phyloP scores from a whole-genome alignment of 768 basidiomycete genomes.

The Cystobasidium tubakii region DNA sequence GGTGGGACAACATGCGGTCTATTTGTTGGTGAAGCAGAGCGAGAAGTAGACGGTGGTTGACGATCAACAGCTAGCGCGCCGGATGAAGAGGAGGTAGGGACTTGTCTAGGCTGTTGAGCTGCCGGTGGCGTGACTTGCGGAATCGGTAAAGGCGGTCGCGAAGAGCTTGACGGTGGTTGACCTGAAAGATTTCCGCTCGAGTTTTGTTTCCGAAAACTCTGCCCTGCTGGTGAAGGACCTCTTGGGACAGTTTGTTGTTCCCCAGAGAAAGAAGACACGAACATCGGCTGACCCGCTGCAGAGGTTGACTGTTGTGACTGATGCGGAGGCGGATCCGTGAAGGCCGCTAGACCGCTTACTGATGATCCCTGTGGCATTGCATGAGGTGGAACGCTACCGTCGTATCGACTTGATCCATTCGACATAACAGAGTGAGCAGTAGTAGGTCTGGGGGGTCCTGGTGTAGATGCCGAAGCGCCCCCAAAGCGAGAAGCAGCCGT shows the following conservation, averaged over 20 bases:
- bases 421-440: conserved; percentile 42
- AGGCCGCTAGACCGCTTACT: neutral
- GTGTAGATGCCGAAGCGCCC: neutral
- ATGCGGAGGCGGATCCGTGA: neutral
- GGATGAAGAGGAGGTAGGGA: neutral
- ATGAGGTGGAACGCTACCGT: neutral
- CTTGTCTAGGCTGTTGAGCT: neutral
- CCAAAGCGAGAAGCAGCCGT: neutral
- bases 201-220: neutral
- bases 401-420: conserved; percentile 21
- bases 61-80: neutral
- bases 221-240: neutral
- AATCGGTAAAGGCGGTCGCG: conserved; percentile 8
- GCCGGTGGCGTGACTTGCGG: neutral
- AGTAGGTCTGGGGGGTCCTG: conserved; percentile 4
- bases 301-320: neutral
- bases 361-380: neutral
- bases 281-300: neutral
- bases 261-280: neutral
- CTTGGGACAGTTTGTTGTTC: neutral
- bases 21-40: neutral
- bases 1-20: neutral
- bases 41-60: neutral
- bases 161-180: conserved; percentile 26
- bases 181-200: neutral